Percentiles rank a stretch among this genome's conserved stretches.
Evolutionary conservation across 2,329 filamentous ascomycete genomes (phyloP).

Genomic region (Cytospora mali): DNA sequence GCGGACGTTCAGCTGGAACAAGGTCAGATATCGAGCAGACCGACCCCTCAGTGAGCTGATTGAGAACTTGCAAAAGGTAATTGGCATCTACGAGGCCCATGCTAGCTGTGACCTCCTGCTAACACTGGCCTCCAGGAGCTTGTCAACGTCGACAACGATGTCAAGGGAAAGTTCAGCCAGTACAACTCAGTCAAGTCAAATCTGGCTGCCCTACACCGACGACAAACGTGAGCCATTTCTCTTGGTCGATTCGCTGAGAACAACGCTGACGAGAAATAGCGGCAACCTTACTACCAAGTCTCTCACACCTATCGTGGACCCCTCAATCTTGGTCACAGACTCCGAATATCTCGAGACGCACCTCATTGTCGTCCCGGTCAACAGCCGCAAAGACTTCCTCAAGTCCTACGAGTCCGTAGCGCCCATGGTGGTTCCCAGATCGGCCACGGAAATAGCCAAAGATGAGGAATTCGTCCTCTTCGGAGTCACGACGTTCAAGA

Average conservation of each 20-base stretch:
- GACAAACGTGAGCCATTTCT: constrained; percentile 69
- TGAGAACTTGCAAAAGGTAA: constrained; percentile 83
- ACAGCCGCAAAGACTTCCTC: constrained; percentile 83
- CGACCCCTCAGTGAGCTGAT: constrained; percentile 87
- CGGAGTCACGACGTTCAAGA: constrained; percentile 91
- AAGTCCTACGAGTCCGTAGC: constrained; percentile 85
- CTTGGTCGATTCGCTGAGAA: neutral
- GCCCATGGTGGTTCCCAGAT: constrained; percentile 92
- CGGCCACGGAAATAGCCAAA: constrained; percentile 74
- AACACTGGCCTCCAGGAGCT: constrained; percentile 64
- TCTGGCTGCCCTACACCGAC: constrained; percentile 78
- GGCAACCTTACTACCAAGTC: constrained; percentile 95
- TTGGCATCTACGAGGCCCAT: constrained; percentile 5
- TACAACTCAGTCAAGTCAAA: constrained; percentile 91
- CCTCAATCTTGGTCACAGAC: constrained; percentile 77
- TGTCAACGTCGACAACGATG: constrained; percentile 89
- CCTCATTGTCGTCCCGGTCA: constrained; percentile 83
- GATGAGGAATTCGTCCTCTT: constrained; percentile 91
- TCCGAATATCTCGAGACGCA: constrained; percentile 98
- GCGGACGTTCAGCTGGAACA: constrained; percentile 91
- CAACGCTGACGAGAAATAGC: constrained; percentile 44
- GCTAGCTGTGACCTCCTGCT: constrained; percentile 1
- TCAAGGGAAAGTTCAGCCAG: constrained; percentile 91
- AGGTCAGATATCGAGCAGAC: constrained; percentile 93
- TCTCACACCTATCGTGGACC: constrained; percentile 84